Evolutionary conservation across 2,329 filamentous ascomycete genomes (phyloP).

Genomic region (Aspergillus sp.): DNA sequence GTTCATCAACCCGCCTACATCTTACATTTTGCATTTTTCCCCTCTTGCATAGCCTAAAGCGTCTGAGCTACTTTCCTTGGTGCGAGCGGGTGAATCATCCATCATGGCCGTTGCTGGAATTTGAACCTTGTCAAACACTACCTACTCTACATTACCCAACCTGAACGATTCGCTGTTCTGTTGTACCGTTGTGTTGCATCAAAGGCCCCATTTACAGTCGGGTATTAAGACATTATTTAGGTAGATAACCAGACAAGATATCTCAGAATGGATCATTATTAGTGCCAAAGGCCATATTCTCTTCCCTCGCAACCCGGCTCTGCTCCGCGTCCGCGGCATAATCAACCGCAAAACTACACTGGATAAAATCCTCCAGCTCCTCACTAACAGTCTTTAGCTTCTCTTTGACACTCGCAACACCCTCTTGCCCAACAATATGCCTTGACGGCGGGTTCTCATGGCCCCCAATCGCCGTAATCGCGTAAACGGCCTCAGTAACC

Average conservation of each 20-base stretch:
- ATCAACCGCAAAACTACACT: conserved; percentile 84
- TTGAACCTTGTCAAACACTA: neutral
- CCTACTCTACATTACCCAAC: neutral
- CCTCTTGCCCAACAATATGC: conserved; percentile 92
- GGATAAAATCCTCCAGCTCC: conserved; percentile 94
- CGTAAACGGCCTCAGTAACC: conserved; percentile 87
- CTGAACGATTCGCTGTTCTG: neutral
- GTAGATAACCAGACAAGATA: conserved; percentile 1
- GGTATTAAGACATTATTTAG: neutral
- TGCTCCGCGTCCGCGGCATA: conserved; percentile 40
- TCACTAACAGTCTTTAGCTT: conserved; percentile 96
- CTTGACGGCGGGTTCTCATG: conserved; percentile 94
- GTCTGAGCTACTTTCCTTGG: neutral
- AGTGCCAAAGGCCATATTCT: conserved; percentile 20
- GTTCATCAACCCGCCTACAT: neutral
- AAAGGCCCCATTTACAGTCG: no score
- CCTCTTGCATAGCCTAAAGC: neutral
- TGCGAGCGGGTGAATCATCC: neutral
- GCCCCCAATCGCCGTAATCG: conserved; percentile 87
- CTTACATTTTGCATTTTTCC: neutral
- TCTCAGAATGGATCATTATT: conserved; percentile 23
- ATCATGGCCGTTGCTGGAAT: no score
- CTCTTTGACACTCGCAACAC: conserved; percentile 85
- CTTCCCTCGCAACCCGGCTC: conserved; percentile 25
- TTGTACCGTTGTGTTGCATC: neutral